Conservation (phyloP, 176 grass and related monocot genomes). For the Alloteropsis semialata region DNA sequence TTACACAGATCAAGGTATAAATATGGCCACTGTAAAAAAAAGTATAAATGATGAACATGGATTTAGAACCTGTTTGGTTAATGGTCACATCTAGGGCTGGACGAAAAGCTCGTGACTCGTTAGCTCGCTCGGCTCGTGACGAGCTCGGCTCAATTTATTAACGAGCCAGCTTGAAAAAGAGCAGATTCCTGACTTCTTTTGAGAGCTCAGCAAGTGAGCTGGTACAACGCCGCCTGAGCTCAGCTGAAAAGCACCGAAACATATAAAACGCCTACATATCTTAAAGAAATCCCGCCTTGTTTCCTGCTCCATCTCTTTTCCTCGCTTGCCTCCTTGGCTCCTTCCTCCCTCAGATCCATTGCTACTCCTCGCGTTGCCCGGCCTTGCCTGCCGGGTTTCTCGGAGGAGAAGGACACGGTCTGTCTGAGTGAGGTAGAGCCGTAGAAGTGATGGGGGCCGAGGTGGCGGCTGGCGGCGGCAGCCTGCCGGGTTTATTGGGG, state of each 20-base stretch:
- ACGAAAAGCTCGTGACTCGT: no score
- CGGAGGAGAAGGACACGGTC: no score
- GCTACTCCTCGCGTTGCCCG: neutral
- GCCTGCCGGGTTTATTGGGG: slow-evolving; percentile 30
- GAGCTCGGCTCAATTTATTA: no score
- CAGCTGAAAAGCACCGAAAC: slow-evolving; percentile 3
- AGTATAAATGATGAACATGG: no score
- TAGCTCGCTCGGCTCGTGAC: no score
- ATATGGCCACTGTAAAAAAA: no score
- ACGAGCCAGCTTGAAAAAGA: neutral
- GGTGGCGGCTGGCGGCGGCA: slow-evolving; percentile 4
- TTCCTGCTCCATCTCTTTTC: neutral
- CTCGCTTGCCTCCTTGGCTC: neutral
- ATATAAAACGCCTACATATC: neutral
- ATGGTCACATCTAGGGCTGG: no score
- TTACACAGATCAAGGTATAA: no score
- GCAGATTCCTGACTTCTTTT: neutral
- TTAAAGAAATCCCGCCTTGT: slow-evolving; percentile 21
- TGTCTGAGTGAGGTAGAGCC: neutral
- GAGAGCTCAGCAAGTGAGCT: neutral
- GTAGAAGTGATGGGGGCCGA: slow-evolving; percentile 1
- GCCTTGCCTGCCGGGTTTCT: neutral
- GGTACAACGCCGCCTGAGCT: neutral
- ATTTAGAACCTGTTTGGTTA: no score
- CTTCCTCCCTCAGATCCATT: slow-evolving; percentile 42